Evolutionary conservation across 2,329 filamentous ascomycete genomes (phyloP), one percentile per base, ranked within the genome.

Genomic region (Aspergillus sp.): DNA sequence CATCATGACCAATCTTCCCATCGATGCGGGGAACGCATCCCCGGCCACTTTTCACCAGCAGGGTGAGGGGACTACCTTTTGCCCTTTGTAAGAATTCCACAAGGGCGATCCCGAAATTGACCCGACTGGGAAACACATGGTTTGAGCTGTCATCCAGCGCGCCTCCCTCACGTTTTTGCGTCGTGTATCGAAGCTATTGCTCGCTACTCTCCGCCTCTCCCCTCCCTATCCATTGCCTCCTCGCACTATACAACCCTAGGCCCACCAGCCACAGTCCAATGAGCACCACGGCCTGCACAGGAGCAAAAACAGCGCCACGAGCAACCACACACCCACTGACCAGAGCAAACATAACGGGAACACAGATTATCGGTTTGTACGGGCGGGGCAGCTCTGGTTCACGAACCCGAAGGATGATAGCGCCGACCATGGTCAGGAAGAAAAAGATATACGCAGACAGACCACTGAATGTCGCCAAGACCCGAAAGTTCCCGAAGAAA

Each of bases 391-490:
- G 56, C 5, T 49, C 49, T 10, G 64, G 64, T 32, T 65, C 64
- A 2, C 60, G 60, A 7, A 63, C 47, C 8, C 64, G 56, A 6
- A 65, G 41, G 10, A 63, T 17, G 5, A 65, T 62, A 2, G 64
- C 64, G 0, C 60, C 64, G 17, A 64, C 28, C 17, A 65, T 59
- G 0, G 64, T 63, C 43, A 65, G 36, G 13, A 64, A 58, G 23
- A 65, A 65, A 48, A 64, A 64, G 6, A 50, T 58, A 19, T 64
- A 64, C 32, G 64, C 64, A 0, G 57, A 62, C 47, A 65, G 15
- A 7, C 64, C 62, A n/a, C 63, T 65, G 51, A 65, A 64, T 1
- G 64, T 64, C 13, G 64, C 38, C 17, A 65, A 45, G 3, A 58
- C 62, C 2, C 64, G 59, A 30, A 64, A 65, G 21, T 64, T 62